Conservation (phyloP, 352 stramenopile species). For the Phytophthora meadii region DNA sequence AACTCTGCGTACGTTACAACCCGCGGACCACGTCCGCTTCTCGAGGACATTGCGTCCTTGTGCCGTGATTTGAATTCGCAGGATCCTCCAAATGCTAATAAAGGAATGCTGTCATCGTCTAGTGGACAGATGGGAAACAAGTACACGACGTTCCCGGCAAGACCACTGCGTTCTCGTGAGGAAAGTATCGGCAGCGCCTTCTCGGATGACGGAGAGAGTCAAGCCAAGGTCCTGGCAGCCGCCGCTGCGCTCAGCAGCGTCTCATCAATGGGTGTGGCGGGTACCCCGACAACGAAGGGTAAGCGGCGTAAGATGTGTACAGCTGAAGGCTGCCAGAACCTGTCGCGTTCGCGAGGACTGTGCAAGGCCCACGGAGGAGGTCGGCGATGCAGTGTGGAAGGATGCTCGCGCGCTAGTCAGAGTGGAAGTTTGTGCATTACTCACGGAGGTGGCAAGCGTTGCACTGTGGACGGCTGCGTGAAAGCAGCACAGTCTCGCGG, state of each 20-base stretch:
- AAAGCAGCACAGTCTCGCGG: slow-evolving; percentile 83
- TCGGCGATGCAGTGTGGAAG: slow-evolving; percentile 78
- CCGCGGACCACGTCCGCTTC: slow-evolving; percentile 54
- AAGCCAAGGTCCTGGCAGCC: slow-evolving; percentile 38
- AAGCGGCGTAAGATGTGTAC: slow-evolving; percentile 88
- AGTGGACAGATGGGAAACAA: slow-evolving; percentile 36
- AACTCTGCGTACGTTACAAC: slow-evolving; percentile 65
- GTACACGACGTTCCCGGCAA: slow-evolving; percentile 29
- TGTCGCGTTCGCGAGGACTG: slow-evolving; percentile 77
- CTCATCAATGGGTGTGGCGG: slow-evolving; percentile 27
- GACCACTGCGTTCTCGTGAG: slow-evolving; percentile 35
- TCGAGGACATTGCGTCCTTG: slow-evolving; percentile 83
- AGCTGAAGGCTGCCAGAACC: slow-evolving; percentile 73
- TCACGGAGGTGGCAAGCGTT: slow-evolving; percentile 85
- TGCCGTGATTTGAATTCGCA: slow-evolving; percentile 81
- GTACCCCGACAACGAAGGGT: slow-evolving; percentile 44
- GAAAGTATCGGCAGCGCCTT: slow-evolving; percentile 40
- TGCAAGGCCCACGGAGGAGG: slow-evolving; percentile 84
- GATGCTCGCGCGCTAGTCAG: slow-evolving; percentile 80
- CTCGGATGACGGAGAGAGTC: slow-evolving; percentile 40
- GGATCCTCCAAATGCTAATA: slow-evolving; percentile 46
- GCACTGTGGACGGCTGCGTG: slow-evolving; percentile 77
- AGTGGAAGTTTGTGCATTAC: slow-evolving; percentile 86
- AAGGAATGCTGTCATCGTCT: slow-evolving; percentile 29
- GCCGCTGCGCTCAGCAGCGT: slow-evolving; percentile 37